Base-by-base conservation (phyloP, 768 basidiomycete species). In the Boletus insuetus region DNA sequence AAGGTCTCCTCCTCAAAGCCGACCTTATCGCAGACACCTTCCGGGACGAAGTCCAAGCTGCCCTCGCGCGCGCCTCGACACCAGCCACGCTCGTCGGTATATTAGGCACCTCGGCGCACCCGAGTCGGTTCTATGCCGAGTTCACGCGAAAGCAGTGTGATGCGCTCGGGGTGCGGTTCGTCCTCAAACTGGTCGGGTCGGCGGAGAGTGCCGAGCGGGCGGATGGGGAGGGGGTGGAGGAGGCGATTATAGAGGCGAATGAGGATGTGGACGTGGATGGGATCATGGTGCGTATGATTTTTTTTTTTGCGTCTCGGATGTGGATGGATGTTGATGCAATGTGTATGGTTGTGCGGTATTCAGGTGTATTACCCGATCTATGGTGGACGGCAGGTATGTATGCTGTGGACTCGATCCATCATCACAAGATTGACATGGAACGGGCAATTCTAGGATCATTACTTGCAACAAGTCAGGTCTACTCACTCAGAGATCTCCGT, bases 331-430 rank as follows among this genome's bases (percentile, higher is more conserved):
- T 38, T 20, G 19, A 51, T 20, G 41, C n/a, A n/a, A 4, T 14
- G 49, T 32, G 7, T 24, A 4, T 24, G 46, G 5, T 17, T 39
- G 38, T 19, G 17, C 14, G 38, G 14, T n/a, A 16, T 40, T 16
- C 53, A 94, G 92, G 91, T 95, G 12, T 97, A 98, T 73, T 99
- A 92, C 73, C 97, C 97, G 2, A 96, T 98, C 60, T 97, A 91
- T 65, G 96, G 96, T 22, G 83, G 78, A 35, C 85, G 85, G 57
- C 92, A 93, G 84, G 91, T 91, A 9, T 22, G 40, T 22, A n/a
- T 17, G 6, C 35, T 13, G 85, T 54, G 55, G 24, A 16, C 16
- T 35, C 10, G 17, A 7, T 22, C 20, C 31, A 14, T 40, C 3
- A 19, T 16, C 20, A 6, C 6, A 34, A 12, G 3, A 42, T 19